Evolutionary conservation across 768 basidiomycete genomes (phyloP).

Genomic region (Boletellus emodensis): DNA sequence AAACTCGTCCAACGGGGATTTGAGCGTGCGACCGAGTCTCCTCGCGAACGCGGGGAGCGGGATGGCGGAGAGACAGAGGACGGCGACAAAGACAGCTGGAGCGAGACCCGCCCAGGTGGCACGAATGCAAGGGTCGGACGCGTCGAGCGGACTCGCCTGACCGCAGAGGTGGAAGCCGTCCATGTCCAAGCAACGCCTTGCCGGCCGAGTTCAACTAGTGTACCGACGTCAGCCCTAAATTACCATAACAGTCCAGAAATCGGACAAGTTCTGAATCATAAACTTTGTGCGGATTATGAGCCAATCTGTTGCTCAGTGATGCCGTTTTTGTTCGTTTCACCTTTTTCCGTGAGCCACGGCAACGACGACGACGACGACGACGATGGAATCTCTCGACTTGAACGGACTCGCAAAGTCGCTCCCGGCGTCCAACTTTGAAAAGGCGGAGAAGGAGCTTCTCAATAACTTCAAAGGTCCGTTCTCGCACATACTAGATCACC

Average conservation of each 20-base stretch:
- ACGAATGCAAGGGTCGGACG: slow-evolving; percentile 45
- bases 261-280: neutral
- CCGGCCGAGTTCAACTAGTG: too few species aligned
- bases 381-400: slow-evolving; percentile 75
- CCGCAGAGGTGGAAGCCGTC: slow-evolving; percentile 11
- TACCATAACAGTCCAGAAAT: neutral
- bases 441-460: slow-evolving; percentile 75
- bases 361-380: slow-evolving; percentile 11
- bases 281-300: neutral
- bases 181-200: slow-evolving; percentile 2
- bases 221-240: neutral
- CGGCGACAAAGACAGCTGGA: slow-evolving; percentile 46
- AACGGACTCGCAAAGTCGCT: slow-evolving; percentile 76
- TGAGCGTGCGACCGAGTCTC: slow-evolving; percentile 19
- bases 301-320: slow-evolving; percentile 2
- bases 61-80: slow-evolving; percentile 39
- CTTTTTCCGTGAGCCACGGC: neutral
- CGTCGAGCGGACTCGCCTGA: slow-evolving; percentile 30
- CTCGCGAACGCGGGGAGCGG: slow-evolving; percentile 20
- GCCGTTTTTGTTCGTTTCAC: neutral
- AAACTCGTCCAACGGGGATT: slow-evolving; percentile 34
- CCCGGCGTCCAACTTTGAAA: slow-evolving; percentile 62
- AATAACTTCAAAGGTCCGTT: slow-evolving; percentile 75
- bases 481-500: neutral
- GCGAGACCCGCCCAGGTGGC: slow-evolving; percentile 47